These are phyloP conservation scores for Apiospora phragmitis DNA, from an alignment of 2,329 filamentous ascomycete species.

Conservation along the genomic window DNA sequence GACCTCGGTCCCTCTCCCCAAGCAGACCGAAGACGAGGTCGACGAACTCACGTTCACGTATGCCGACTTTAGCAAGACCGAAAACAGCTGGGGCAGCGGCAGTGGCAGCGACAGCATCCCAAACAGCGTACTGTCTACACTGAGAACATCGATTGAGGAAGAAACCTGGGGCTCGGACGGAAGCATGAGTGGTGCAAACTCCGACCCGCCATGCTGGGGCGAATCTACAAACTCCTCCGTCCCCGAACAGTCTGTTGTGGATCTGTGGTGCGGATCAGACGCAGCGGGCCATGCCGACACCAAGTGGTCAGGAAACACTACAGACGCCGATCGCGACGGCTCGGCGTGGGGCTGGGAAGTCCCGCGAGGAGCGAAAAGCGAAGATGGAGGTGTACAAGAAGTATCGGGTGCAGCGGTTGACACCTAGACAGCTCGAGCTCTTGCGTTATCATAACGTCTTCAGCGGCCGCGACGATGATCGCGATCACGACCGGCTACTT, in stretches of 20 bases:
- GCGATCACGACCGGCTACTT: neutral
- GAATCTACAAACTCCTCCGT: neutral
- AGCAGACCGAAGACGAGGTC: neutral
- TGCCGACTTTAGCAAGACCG: neutral
- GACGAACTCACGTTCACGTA: constrained; percentile 6
- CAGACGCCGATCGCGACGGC: neutral
- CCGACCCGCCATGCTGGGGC: neutral
- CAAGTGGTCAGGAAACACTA: no score
- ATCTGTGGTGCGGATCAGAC: neutral
- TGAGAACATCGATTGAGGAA: neutral
- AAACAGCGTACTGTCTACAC: neutral
- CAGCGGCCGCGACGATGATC: neutral
- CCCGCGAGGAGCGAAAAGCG: neutral
- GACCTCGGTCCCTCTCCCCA: neutral
- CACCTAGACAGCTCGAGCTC: neutral
- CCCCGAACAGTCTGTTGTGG: neutral
- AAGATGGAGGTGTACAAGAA: neutral
- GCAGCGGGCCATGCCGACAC: neutral
- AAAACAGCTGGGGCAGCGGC: neutral
- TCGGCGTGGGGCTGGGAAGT: neutral
- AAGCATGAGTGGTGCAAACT: no score
- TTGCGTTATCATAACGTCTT: neutral
- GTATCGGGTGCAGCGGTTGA: neutral
- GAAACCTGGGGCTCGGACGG: neutral
- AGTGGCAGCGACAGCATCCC: neutral